These are phyloP conservation scores for Arctostaphylos glauca DNA, from an alignment of 148 eudicot genomes.

Conservation along the genomic window DNA sequence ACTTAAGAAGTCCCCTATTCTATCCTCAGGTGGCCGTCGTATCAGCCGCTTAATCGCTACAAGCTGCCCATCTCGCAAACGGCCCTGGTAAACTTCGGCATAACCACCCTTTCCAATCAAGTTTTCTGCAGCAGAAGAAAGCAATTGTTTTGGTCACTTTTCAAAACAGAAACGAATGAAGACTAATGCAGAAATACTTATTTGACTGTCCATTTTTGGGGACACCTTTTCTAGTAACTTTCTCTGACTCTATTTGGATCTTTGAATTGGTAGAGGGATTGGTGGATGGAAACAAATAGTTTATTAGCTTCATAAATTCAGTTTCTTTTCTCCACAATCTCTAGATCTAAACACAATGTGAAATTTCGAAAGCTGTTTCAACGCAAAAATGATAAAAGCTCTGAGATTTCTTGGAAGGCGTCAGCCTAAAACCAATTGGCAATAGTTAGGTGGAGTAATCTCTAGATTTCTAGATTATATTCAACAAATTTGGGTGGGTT, in stretches of 20 bases:
- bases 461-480: too few species aligned
- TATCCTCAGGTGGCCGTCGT: constrained; percentile 58
- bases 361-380: background rate
- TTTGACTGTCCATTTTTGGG: background rate
- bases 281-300: too few species aligned
- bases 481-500: too few species aligned
- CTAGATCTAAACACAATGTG: background rate
- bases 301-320: background rate
- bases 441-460: too few species aligned
- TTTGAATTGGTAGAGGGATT: too few species aligned
- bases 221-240: background rate
- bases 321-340: background rate
- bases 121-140: constrained; percentile 36
- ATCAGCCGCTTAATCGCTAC: constrained; percentile 71
- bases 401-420: too few species aligned
- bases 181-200: background rate
- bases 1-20: constrained; percentile 52
- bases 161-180: background rate
- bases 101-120: constrained; percentile 93
- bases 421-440: too few species aligned
- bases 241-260: too few species aligned
- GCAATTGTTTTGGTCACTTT: background rate
- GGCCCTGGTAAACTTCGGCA: constrained; percentile 81
- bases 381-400: background rate
- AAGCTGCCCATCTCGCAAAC: constrained; percentile 51